Conservation (phyloP, 352 stramenopile genomes). For the Plasmopara muralis region DNA sequence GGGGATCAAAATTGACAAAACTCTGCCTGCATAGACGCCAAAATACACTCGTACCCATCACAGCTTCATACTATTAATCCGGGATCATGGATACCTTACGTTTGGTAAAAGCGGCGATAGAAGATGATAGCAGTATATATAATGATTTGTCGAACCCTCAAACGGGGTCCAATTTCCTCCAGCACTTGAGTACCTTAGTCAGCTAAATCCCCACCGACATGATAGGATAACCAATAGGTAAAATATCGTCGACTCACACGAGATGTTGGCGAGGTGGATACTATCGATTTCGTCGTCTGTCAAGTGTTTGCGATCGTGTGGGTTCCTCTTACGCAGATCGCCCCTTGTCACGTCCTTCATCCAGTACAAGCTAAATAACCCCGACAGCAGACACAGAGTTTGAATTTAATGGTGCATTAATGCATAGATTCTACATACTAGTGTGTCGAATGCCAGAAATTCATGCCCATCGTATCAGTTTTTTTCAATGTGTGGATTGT, state of each 20-base stretch:
- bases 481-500: neutral
- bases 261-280: slow-evolving; percentile 86
- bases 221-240: neutral
- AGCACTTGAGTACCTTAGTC: slow-evolving; percentile 42
- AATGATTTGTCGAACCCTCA: slow-evolving; percentile 85
- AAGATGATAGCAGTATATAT: slow-evolving; percentile 89
- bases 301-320: slow-evolving; percentile 64
- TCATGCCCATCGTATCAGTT: slow-evolving; percentile 57
- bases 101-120: slow-evolving; percentile 87
- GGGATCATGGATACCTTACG: slow-evolving; percentile 26
- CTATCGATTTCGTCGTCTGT: slow-evolving; percentile 82
- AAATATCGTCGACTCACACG: slow-evolving; percentile 31
- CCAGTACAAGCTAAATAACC: slow-evolving; percentile 65
- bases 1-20: slow-evolving; percentile 85
- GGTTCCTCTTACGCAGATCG: slow-evolving; percentile 74
- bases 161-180: slow-evolving; percentile 71
- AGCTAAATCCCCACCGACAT: slow-evolving; percentile 1
- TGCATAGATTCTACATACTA: slow-evolving; percentile 44
- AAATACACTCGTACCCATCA: neutral
- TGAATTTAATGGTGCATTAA: neutral
- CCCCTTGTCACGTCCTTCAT: slow-evolving; percentile 80
- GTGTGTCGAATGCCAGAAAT: slow-evolving; percentile 89
- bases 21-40: slow-evolving; percentile 54
- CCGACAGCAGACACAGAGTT: neutral
- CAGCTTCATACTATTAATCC: too few relatives aligned